Percentiles rank a stretch among this genome's conserved stretches.
Evolutionary conservation across 129 eudicot species (phyloP).

Genomic region (Artemisia argyi): DNA sequence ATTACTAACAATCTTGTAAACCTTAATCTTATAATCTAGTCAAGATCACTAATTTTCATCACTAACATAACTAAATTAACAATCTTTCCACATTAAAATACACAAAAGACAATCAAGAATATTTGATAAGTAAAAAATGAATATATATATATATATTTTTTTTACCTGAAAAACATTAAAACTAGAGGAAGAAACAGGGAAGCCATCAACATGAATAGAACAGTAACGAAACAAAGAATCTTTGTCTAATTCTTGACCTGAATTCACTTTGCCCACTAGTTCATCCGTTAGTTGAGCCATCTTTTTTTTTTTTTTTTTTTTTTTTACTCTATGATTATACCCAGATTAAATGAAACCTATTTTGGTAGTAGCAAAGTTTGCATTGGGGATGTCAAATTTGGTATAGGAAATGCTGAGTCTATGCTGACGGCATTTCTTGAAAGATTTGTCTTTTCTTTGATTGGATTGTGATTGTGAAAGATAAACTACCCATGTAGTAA

Average conservation of each 20-base stretch:
- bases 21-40: too few relatives aligned
- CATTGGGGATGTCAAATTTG: background rate
- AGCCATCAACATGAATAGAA: slow-evolving; percentile 60
- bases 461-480: background rate
- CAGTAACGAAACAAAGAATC: slow-evolving; percentile 62
- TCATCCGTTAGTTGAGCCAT: slow-evolving; percentile 70
- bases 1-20: too few relatives aligned
- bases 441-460: background rate
- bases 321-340: too few relatives aligned
- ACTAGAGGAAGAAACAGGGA: slow-evolving; percentile 55
- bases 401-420: background rate
- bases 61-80: too few relatives aligned
- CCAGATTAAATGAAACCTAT: background rate
- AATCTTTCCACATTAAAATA: too few relatives aligned
- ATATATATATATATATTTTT: too few relatives aligned
- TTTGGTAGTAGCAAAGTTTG: background rate
- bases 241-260: slow-evolving; percentile 48
- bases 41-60: too few relatives aligned
- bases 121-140: background rate
- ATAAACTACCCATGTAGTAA: background rate
- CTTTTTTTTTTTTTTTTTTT: background rate
- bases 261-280: slow-evolving; percentile 47
- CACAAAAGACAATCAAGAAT: too few relatives aligned
- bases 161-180: slow-evolving; percentile 68
- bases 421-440: slow-evolving; percentile 1